These are phyloP conservation scores for Entamoeba invadens DNA, from an alignment of 208 protist genomes.

Conservation along the genomic window DNA sequence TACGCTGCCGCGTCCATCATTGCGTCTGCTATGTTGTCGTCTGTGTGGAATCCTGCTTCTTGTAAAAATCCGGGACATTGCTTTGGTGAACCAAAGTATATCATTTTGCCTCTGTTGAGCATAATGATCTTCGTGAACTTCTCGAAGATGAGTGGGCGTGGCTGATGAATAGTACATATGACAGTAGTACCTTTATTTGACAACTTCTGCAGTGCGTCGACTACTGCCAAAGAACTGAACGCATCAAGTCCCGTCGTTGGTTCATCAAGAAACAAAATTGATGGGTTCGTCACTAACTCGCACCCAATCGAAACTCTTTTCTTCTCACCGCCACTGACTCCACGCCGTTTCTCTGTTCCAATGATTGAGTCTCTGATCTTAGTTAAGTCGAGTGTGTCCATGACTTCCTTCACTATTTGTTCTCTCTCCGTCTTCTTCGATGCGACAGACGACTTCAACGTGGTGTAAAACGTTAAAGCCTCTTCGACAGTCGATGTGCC, in stretches of 20 bases:
- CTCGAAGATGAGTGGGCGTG: background rate
- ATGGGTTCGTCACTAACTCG: background rate
- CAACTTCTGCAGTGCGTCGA: background rate
- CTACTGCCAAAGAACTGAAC: background rate
- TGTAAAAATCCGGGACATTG: background rate
- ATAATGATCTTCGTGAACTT: background rate
- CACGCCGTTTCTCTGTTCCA: background rate
- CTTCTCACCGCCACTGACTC: background rate
- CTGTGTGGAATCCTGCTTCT: background rate
- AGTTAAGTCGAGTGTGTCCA: background rate
- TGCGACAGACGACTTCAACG: background rate
- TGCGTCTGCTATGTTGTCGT: background rate
- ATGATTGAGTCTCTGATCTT: background rate
- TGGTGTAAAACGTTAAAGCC: background rate
- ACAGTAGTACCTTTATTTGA: background rate
- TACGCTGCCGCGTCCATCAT: background rate
- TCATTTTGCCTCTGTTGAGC: background rate
- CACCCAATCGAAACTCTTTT: background rate
- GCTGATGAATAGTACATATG: background rate
- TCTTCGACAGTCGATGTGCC: background rate
- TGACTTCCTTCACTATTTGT: background rate
- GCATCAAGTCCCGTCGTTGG: constrained; percentile 1
- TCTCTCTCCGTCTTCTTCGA: background rate
- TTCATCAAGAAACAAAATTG: constrained; percentile 5
- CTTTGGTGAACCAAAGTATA: constrained; percentile 2